Base-by-base conservation (phyloP, 2,329 filamentous ascomycete species). In the Alternaria solani region DNA sequence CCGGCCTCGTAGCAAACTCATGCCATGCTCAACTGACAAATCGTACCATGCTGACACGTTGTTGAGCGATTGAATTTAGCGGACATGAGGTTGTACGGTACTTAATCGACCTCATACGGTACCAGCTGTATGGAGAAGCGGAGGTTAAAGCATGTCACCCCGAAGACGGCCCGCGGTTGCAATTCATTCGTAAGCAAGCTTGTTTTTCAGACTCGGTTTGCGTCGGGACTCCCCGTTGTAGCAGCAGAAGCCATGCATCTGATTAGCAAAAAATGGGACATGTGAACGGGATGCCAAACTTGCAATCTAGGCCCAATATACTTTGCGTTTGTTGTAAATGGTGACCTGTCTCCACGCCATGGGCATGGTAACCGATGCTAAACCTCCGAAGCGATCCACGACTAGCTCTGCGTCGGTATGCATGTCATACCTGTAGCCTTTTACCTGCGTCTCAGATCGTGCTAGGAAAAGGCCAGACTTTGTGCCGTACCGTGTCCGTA, bases 351-450 rank as follows among this genome's bases (percentile, higher is more conserved):
- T 57, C 48, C 55, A 46, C 55, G 44, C 14, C 41, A 38, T 38
- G 23, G 30, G 23, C 51, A 51, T 46, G 52, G 52, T 32, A 49
- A 36, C 28, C 48, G 34, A 55, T 49, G 55, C 32, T 49, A 54
- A 59, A 53, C n/a, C 51, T 55, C 58, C 57, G 53, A 60, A 30
- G 39, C 51, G 56, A 60, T 60, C 56, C 42, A 44, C 48, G 26
- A 36, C 41, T 59, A 60, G 55, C 51, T 58, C 57, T 44, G 30
- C 30, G 39, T 39, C 43, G 32, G 43, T 20, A 59, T 65, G 63
- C 63, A 64, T 61, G 61, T 66, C 61, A 66, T 57, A 55, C n/a
- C 41, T 42, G 49, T 51, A 52, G 51, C 43, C 58, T 62, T 62
- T 52, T 44, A 44, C 32, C 43, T 54, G 52, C 52, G 59, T 61